Conservation (phyloP, 805 yeast species). For the Pichia membranifaciens region DNA sequence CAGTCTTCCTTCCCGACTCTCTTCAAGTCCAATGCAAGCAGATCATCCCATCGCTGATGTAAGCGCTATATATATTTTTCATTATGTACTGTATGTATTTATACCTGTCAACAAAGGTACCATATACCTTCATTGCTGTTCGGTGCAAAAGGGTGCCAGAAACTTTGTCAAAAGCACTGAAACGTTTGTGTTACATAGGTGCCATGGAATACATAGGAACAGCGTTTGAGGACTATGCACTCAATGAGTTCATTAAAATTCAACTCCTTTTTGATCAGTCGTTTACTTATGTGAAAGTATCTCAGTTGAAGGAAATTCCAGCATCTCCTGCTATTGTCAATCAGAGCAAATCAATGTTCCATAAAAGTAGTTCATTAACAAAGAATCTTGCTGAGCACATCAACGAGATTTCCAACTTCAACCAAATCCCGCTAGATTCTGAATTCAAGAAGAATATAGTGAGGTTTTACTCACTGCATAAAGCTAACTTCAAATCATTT, state of each 20-base stretch:
- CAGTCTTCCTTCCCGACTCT: too few relatives aligned
- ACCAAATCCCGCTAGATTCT: constrained; percentile 15
- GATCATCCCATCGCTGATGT: background rate
- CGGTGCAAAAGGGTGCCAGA: too few relatives aligned
- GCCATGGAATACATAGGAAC: constrained; percentile 11
- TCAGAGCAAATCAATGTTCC: constrained; percentile 5
- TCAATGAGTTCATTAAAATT: constrained; percentile 24
- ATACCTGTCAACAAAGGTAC: too few relatives aligned
- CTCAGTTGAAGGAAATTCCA: constrained; percentile 19
- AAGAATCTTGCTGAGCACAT: constrained; percentile 19
- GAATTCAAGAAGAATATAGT: constrained; percentile 15
- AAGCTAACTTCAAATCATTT: constrained; percentile 16
- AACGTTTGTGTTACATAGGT: too few relatives aligned
- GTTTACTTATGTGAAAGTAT: constrained; percentile 17
- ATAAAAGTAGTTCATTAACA: constrained; percentile 17
- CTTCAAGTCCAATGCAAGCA: background rate
- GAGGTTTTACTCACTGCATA: constrained; percentile 14
- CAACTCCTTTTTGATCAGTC: constrained; percentile 24
- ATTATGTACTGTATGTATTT: background rate
- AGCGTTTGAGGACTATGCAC: constrained; percentile 14
- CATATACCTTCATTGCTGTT: too few relatives aligned
- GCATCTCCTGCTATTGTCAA: constrained; percentile 12
- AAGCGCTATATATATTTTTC: background rate
- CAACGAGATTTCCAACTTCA: constrained; percentile 15
- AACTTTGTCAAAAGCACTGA: too few relatives aligned